Conservation (phyloP, 805 yeast genomes). For the Kazachstania bromeliacearum region DNA sequence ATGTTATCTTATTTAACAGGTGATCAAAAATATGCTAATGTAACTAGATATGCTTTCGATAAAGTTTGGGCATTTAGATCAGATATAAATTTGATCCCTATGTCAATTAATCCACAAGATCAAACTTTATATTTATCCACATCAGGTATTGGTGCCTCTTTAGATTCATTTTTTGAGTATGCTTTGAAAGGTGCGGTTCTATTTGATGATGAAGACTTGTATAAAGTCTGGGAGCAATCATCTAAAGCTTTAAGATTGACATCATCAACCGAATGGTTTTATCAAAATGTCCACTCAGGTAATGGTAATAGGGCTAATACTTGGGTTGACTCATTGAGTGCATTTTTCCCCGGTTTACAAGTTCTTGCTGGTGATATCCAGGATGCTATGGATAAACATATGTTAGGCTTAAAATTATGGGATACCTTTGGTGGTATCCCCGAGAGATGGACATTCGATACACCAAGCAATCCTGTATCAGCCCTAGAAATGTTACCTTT, state of each 20-base stretch:
- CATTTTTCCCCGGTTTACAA: constrained; percentile 81
- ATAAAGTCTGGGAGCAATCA: constrained; percentile 49
- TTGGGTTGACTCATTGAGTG: constrained; percentile 84
- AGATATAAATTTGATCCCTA: constrained; percentile 57
- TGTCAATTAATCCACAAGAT: constrained; percentile 56
- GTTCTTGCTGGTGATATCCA: constrained; percentile 66
- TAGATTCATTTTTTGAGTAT: constrained; percentile 86
- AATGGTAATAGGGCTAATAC: constrained; percentile 41
- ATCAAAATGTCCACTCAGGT: constrained; percentile 45
- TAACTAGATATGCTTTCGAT: constrained; percentile 53
- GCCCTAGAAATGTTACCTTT: constrained; percentile 28
- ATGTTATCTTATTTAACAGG: constrained; percentile 66
- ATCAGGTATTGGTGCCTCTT: constrained; percentile 84
- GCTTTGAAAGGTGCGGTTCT: constrained; percentile 68
- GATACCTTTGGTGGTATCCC: constrained; percentile 72
- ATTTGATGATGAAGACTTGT: constrained; percentile 50
- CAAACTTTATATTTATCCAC: constrained; percentile 48
- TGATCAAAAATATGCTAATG: constrained; percentile 57
- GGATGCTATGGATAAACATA: constrained; percentile 55
- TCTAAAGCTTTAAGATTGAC: constrained; percentile 50
- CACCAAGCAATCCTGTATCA: neutral
- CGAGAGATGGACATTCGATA: constrained; percentile 64
- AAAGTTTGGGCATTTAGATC: constrained; percentile 64
- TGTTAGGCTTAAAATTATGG: constrained; percentile 68
- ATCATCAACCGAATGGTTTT: constrained; percentile 43